Percentiles rank a stretch among this genome's conserved stretches.
These are phyloP conservation scores for Pyricularia sp. DNA, from an alignment of 2,329 filamentous ascomycete genomes.

Conservation along the genomic window DNA sequence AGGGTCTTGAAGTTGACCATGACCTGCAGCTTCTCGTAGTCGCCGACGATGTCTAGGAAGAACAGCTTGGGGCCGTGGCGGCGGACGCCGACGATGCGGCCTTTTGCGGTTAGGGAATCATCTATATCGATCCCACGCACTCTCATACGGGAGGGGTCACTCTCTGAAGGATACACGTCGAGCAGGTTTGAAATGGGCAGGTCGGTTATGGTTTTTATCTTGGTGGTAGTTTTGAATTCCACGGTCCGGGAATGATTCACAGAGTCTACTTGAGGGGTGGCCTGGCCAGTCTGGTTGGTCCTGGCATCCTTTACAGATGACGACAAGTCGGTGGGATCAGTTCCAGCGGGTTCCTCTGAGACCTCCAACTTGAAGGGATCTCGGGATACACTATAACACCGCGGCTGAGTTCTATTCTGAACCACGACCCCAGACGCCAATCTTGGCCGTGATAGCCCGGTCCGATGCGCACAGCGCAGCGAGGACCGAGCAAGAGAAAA, in stretches of 20 bases:
- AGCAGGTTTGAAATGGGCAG: neutral
- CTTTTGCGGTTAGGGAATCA: conserved; percentile 17
- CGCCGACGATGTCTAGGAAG: conserved; percentile 70
- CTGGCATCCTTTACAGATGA: neutral
- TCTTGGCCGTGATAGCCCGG: neutral
- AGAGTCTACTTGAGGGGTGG: neutral
- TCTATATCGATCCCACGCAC: neutral
- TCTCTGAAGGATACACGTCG: neutral
- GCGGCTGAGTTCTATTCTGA: neutral
- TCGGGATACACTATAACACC: neutral
- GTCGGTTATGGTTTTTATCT: neutral
- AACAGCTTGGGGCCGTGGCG: conserved; percentile 63
- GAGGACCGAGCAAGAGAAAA: neutral
- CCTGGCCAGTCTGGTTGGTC: neutral
- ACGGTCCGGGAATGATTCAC: neutral
- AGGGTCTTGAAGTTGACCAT: conserved; percentile 53
- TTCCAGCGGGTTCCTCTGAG: neutral
- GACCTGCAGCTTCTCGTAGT: conserved; percentile 60
- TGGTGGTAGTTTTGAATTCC: neutral
- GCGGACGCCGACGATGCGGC: conserved; percentile 62
- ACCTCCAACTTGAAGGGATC: neutral
- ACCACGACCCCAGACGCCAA: neutral
- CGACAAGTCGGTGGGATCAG: neutral
- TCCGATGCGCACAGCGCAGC: neutral
- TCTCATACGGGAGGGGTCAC: neutral